Percentiles rank a stretch among this genome's conserved stretches.
These are phyloP conservation scores for Aspergillus brunneoviolaceus DNA, from an alignment of 2,329 filamentous ascomycete genomes.

Conservation along the genomic window DNA sequence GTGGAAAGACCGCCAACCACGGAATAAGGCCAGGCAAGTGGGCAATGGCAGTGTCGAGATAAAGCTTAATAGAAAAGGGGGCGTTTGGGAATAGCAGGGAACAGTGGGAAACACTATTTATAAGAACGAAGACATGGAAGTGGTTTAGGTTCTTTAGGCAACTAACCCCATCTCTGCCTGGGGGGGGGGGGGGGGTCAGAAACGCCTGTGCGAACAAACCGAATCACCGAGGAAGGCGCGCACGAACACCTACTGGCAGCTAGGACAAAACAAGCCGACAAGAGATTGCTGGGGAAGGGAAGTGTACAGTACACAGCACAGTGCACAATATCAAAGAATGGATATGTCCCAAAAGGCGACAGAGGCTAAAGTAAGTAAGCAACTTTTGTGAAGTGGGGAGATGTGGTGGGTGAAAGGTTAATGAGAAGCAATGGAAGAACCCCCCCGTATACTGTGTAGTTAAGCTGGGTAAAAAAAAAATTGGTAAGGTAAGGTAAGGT, in stretches of 20 bases:
- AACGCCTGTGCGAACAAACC: slow-evolving; percentile 8
- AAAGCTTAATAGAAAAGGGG: background rate
- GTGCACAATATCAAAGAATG: background rate
- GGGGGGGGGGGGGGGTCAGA: background rate
- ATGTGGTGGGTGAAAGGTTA: background rate
- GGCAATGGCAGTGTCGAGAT: background rate
- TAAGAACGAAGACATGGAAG: slow-evolving; percentile 4
- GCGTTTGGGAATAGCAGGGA: background rate
- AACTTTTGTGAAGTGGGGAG: background rate
- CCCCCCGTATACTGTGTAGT: no score
- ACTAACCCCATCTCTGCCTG: slow-evolving; percentile 12
- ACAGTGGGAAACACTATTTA: slow-evolving; percentile 7
- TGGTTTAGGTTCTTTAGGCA: slow-evolving; percentile 12
- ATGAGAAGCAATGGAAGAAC: no score
- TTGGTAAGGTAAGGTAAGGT: background rate
- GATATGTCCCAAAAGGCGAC: slow-evolving; percentile 5
- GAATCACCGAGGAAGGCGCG: slow-evolving; percentile 5
- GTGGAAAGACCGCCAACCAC: background rate
- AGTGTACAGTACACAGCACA: no score
- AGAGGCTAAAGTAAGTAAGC: background rate
- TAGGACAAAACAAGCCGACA: background rate
- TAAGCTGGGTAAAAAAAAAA: background rate
- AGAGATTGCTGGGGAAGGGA: background rate
- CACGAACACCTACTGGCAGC: slow-evolving; percentile 2
- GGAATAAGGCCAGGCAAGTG: background rate